Base-by-base conservation (phyloP, 768 basidiomycete genomes). In the Russula olivacea region DNA sequence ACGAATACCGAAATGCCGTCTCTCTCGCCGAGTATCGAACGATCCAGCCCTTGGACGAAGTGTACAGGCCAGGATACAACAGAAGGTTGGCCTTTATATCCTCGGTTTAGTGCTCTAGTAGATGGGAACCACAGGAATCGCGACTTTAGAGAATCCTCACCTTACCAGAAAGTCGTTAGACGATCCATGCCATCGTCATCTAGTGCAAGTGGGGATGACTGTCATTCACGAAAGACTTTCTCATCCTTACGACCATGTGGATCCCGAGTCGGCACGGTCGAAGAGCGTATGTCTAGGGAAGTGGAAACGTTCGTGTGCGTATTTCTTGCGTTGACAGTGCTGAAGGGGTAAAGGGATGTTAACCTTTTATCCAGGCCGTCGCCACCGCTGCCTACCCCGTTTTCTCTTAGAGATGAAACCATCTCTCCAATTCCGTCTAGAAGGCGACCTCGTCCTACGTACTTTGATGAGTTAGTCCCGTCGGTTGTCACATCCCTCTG, bases 261-360 rank as follows among this genome's bases (percentile, higher is more conserved):
- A n/a, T 25, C 53, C 50, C 58, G 58, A 50, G 6, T 47, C 8
- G 54, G 53, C 32, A 55, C 59, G 1, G 25, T 60, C 7, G 63
- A 63, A 36, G 58, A 64, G 41, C 53, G 54, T 28, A 59, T 50
- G 58, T 56, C 59, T 15, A 64, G 63, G 45, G 63, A 64, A 47
- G 54, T 50, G 38, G 58, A 55, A 40, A 36, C 63, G 14, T 51
- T 55, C 7, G 43, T 30, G 63, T 64, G 49, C 28, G 63, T 36
- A 43, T 23, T 38, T 7, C n/a, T 10, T 14, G 28, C 8, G 15
- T 56, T 8, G 34, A 32, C n/a, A 10, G 19, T 34, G n/a, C 36
- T 36, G 36, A 36, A 36, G 11, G 10, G 36, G 12, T 36, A 34
- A 34, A 10, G 4, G 32, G n/a, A 9, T 4, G 32, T 48, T 45